Percentiles rank a stretch among this genome's conserved stretches.
Conservation (phyloP, 495 filamentous ascomycete genomes). For the Neurospora sp. region DNA sequence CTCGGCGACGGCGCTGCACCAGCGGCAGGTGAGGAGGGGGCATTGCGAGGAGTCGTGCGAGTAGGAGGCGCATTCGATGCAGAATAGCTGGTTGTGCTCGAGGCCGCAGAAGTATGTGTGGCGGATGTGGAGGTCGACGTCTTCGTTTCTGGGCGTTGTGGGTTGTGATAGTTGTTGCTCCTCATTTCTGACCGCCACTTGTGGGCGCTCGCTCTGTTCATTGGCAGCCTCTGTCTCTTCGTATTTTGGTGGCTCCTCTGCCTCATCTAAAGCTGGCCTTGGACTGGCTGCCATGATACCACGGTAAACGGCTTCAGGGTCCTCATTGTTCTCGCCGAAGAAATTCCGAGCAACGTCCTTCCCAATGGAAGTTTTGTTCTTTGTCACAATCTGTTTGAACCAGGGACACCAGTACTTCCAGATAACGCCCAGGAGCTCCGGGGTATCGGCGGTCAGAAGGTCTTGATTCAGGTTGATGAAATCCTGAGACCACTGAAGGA, state of each 20-base stretch:
- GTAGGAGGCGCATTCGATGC: slow-evolving; percentile 26
- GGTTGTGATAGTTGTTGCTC: background rate
- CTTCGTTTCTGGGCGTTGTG: slow-evolving; percentile 6
- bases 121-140: slow-evolving; percentile 13
- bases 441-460: background rate
- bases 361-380: slow-evolving; percentile 4
- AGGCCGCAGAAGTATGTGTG: slow-evolving; percentile 30
- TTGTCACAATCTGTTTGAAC: slow-evolving; percentile 5
- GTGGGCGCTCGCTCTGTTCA: background rate
- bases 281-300: background rate
- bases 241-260: background rate
- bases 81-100: slow-evolving; percentile 20
- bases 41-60: slow-evolving; percentile 25
- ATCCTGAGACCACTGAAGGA: slow-evolving; percentile 13
- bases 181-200: background rate
- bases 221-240: background rate
- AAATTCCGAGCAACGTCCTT: slow-evolving; percentile 6
- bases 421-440: background rate
- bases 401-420: slow-evolving; percentile 3
- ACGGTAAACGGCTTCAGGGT: background rate
- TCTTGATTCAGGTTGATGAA: slow-evolving; percentile 5
- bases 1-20: slow-evolving; percentile 17
- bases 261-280: background rate
- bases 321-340: slow-evolving; percentile 1
- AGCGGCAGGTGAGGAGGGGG: slow-evolving; percentile 22